Conservation (phyloP, 768 basidiomycete genomes). For the Mycena floridula region DNA sequence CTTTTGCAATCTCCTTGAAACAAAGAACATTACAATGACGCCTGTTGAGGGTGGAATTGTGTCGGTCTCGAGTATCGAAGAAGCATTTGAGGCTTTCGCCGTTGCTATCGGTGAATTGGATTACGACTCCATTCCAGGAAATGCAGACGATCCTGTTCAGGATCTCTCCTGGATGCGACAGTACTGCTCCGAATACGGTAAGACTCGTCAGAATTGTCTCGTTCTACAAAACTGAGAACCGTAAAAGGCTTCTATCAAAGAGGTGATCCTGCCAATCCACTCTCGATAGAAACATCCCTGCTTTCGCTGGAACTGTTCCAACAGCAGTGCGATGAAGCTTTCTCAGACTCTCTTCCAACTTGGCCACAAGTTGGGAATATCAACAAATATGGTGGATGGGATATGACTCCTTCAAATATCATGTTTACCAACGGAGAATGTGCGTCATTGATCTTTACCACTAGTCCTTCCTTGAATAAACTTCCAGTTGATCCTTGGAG, state of each 20-base stretch:
- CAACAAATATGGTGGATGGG: slow-evolving; percentile 47
- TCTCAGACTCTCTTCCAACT: slow-evolving; percentile 28
- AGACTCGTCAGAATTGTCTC: neutral
- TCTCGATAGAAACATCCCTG: slow-evolving; percentile 43
- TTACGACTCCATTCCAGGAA: slow-evolving; percentile 36
- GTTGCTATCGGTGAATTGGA: slow-evolving; percentile 36
- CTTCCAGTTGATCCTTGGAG: slow-evolving; percentile 45
- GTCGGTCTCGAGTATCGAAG: slow-evolving; percentile 24
- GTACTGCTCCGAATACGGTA: slow-evolving; percentile 47
- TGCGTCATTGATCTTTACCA: slow-evolving; percentile 12
- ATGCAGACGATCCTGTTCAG: slow-evolving; percentile 33
- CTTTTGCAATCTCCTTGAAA: slow-evolving; percentile 44
- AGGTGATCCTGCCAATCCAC: slow-evolving; percentile 35
- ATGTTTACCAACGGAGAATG: slow-evolving; percentile 47
- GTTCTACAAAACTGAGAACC: neutral
- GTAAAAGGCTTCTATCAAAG: slow-evolving; percentile 38
- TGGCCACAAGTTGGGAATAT: slow-evolving; percentile 37
- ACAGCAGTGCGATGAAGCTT: slow-evolving; percentile 34
- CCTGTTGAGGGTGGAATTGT: slow-evolving; percentile 33
- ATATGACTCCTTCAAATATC: slow-evolving; percentile 42
- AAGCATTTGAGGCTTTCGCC: slow-evolving; percentile 35
- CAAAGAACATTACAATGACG: slow-evolving; percentile 30
- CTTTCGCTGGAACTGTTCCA: slow-evolving; percentile 39
- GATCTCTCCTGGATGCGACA: slow-evolving; percentile 49
- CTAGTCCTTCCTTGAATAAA: neutral